Evolutionary conservation across 305 asterid species (phyloP).

Genomic region (Fraxinus sp.): DNA sequence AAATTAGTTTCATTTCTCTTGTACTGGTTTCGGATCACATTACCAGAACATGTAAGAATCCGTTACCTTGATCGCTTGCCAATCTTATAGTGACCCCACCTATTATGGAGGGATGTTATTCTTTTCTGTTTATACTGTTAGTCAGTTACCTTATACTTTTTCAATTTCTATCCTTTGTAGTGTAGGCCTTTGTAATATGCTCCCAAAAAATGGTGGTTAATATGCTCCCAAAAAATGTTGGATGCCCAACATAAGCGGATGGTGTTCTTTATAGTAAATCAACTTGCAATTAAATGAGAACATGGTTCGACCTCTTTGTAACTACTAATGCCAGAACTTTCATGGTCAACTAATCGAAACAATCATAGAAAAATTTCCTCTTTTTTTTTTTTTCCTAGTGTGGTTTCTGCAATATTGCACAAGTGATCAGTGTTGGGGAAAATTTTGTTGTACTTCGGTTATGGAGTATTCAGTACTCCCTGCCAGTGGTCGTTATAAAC

Average conservation of each 20-base stretch:
- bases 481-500: not conserved
- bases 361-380: not conserved
- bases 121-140: not conserved
- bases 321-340: not conserved
- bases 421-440: not conserved
- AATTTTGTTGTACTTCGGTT: not conserved
- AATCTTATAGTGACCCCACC: not conserved
- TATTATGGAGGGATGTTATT: not conserved
- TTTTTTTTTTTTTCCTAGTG: not conserved
- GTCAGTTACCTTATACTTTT: not conserved
- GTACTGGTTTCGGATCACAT: conserved; percentile 87
- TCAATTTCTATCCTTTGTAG: not conserved
- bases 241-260: not conserved
- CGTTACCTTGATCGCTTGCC: not conserved
- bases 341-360: not conserved
- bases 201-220: not conserved
- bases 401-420: not conserved
- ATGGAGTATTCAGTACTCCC: not conserved
- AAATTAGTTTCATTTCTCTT: conserved; percentile 74
- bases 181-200: not conserved
- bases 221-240: not conserved
- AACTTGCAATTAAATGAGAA: not conserved
- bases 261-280: not conserved
- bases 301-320: not conserved
- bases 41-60: conserved; percentile 67